Evolutionary conservation across 768 basidiomycete genomes (phyloP).

Genomic region (Clitopilus hobsonii): DNA sequence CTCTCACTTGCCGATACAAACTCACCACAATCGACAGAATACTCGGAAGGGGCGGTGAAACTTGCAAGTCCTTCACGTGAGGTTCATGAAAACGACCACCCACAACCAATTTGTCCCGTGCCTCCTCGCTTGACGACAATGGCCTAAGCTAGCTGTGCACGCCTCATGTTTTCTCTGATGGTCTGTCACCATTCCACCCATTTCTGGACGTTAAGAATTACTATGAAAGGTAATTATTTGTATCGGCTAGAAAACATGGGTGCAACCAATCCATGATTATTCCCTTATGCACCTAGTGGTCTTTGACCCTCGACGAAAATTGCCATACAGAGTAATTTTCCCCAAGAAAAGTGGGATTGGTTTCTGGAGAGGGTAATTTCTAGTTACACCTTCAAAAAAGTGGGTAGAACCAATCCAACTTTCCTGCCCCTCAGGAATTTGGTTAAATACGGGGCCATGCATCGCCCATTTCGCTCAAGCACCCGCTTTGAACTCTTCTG

Average conservation of each 20-base stretch:
- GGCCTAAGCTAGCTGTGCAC: background rate
- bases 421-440: background rate
- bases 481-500: background rate
- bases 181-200: background rate
- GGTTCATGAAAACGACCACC: background rate
- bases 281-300: background rate
- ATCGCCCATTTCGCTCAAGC: background rate
- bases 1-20: too few relatives aligned
- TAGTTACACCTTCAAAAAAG: background rate
- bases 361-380: background rate
- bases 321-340: background rate
- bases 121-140: background rate
- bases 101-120: background rate
- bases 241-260: background rate
- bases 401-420: slow-evolving; percentile 2
- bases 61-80: too few relatives aligned
- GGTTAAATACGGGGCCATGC: background rate
- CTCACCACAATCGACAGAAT: too few relatives aligned
- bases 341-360: background rate
- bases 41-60: too few relatives aligned
- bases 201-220: background rate
- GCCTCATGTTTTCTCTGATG: background rate
- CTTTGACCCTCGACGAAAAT: background rate
- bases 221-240: background rate
- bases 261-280: slow-evolving; percentile 3